phyloP scores from a whole-genome alignment of 2,329 filamentous ascomycete genomes.

The Colletotrichum sp. region DNA sequence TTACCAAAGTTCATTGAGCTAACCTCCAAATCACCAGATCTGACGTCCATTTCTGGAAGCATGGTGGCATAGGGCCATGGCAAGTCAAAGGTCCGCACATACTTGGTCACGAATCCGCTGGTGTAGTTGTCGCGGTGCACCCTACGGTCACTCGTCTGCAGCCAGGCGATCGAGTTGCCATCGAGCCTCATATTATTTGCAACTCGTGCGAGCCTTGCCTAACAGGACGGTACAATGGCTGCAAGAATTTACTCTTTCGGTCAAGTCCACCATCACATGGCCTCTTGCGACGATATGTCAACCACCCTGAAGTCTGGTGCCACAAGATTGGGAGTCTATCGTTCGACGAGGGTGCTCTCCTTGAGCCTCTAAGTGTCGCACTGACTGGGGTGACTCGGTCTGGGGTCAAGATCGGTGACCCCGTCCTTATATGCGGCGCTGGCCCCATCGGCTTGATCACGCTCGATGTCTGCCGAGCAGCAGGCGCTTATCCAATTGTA shows the following conservation, averaged over 20 bases:
- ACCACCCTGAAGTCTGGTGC: slow-evolving; percentile 93
- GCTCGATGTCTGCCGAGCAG: slow-evolving; percentile 81
- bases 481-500: slow-evolving; percentile 88
- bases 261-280: slow-evolving; percentile 91
- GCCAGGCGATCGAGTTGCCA: slow-evolving; percentile 87
- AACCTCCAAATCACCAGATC: slow-evolving; percentile 59
- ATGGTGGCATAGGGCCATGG: slow-evolving; percentile 95
- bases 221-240: slow-evolving; percentile 94
- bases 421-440: slow-evolving; percentile 88
- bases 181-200: slow-evolving; percentile 96
- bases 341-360: slow-evolving; percentile 87
- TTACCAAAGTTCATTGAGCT: not conserved
- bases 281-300: slow-evolving; percentile 89
- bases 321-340: slow-evolving; percentile 94
- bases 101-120: slow-evolving; percentile 92
- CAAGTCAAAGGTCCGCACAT: slow-evolving; percentile 88
- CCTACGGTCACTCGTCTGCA: slow-evolving; percentile 79
- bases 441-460: slow-evolving; percentile 94
- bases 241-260: slow-evolving; percentile 83
- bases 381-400: slow-evolving; percentile 88
- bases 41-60: slow-evolving; percentile 97
- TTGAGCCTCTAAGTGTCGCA: slow-evolving; percentile 90
- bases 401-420: slow-evolving; percentile 81
- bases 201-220: slow-evolving; percentile 88
- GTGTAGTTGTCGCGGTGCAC: slow-evolving; percentile 81